Percentiles rank a stretch among this genome's conserved stretches.
These are phyloP conservation scores for Pontederia crassipes DNA, from an alignment of 176 grass and related monocot species.

Conservation along the genomic window DNA sequence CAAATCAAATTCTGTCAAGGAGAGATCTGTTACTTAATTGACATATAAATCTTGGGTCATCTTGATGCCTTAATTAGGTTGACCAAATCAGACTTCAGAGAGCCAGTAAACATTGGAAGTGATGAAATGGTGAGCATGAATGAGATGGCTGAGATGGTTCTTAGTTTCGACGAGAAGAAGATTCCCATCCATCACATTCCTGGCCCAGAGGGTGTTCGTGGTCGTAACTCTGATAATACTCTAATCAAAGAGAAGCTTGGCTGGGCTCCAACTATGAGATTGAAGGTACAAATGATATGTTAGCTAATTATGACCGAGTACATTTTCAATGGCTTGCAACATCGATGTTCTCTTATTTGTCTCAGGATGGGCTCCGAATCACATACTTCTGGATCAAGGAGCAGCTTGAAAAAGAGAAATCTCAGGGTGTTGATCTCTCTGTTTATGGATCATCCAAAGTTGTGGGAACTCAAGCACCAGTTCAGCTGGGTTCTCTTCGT, in stretches of 20 bases:
- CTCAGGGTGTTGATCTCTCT: background rate
- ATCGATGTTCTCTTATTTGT: background rate
- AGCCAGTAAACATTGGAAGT: constrained; percentile 65
- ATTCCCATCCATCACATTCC: constrained; percentile 52
- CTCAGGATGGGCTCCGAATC: background rate
- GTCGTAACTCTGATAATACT: constrained; percentile 51
- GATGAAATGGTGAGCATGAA: constrained; percentile 85
- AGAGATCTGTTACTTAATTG: background rate
- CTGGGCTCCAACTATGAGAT: constrained; percentile 56
- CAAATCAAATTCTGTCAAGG: background rate
- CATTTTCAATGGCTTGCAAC: background rate
- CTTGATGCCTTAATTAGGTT: constrained; percentile 22
- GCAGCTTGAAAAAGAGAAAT: background rate
- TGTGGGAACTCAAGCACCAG: constrained; percentile 15
- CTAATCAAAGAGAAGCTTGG: constrained; percentile 61
- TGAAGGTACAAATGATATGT: constrained; percentile 29
- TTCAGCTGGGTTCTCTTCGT: constrained; percentile 13
- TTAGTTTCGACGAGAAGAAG: constrained; percentile 40
- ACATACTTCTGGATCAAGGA: background rate
- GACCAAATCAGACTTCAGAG: constrained; percentile 56
- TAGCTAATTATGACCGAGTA: background rate
- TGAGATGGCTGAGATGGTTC: constrained; percentile 47
- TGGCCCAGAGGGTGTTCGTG: constrained; percentile 44
- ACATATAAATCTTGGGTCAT: constrained; percentile 5
- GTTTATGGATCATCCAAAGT: constrained; percentile 7